Evolutionary conservation across 75 land plant genomes (phyloP), one percentile per base, ranked within the genome.

Genomic region (Ceratopteris richardii): DNA sequence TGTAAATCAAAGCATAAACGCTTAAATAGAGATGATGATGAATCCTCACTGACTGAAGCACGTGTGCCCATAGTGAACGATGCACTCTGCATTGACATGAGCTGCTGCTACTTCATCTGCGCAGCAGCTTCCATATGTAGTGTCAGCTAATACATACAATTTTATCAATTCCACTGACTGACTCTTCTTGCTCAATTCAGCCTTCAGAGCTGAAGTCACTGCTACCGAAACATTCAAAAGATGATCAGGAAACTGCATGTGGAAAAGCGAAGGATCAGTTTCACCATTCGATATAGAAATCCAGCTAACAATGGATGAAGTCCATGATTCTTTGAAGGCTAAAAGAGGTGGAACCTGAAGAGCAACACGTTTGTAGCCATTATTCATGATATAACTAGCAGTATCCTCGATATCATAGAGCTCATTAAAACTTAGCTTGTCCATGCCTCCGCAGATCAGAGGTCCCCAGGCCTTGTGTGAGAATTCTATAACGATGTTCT

Each of bases 101-200:
- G 88, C 74, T 42, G 98, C 98, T 40, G 88, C 96, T 23, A 94
- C 82, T 69, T 94, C 98, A 46, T 94, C 98, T n/a, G 83, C 83
- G 39, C 98, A 94, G 64, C 98, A 94, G 54, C 94, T 88, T 6
- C 94, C 89, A 56, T 78, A 94, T 0, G 88, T 80, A 19, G 98
- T 90, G 53, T 94, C 98, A 11, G 98, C 98, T 88, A 94, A 76
- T 0, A 94, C 83, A 64, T 68, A 94, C 50, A 94, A 59, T 51
- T 67, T 31, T 36, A 90, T 70, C 25, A 56, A 54, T 2, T 37
- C 64, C 19, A 26, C 51, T 22, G 37, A 20, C 25, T 44, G 31
- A n/a, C 65, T 55, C 0, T 46, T 40, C 44, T 71, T 59, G 7
- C 66, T 33, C 24, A 90, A 65, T 60, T 73, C 74, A 12, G 44